Conservation (phyloP, 257 asterid genomes). For the Schizonepeta tenuifolia region DNA sequence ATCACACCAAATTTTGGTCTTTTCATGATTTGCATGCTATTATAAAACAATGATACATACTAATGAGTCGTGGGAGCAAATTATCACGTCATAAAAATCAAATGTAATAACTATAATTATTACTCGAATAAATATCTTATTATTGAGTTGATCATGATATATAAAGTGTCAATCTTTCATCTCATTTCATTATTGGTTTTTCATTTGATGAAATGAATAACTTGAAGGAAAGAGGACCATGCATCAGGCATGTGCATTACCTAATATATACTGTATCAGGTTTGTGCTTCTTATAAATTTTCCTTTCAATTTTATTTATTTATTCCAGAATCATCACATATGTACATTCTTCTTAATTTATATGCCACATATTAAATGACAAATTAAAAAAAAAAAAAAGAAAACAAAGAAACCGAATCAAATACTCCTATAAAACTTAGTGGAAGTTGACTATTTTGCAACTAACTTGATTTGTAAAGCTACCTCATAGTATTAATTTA, state of each 20-base stretch:
- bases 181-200: neutral
- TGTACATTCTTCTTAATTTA: neutral
- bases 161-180: conserved; percentile 18
- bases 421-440: neutral
- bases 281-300: conserved; percentile 21
- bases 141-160: conserved; percentile 17
- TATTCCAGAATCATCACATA: neutral
- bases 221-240: conserved; percentile 28
- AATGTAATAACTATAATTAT: neutral
- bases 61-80: no score
- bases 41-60: no score
- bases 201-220: conserved; percentile 21
- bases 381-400: conserved; percentile 1
- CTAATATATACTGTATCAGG: conserved; percentile 30
- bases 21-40: no score
- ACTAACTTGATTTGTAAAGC: conserved; percentile 31
- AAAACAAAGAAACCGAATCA: no score
- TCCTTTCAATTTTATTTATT: conserved; percentile 2
- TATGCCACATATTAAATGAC: neutral
- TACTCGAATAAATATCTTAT: neutral
- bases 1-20: no score
- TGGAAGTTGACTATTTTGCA: conserved; percentile 35
- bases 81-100: neutral
- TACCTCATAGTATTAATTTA: conserved; percentile 22
- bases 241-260: conserved; percentile 45